Percentiles rank a stretch among this genome's conserved stretches.
Conservation (phyloP, 805 yeast genomes). For the Ogataea ramenticola region DNA sequence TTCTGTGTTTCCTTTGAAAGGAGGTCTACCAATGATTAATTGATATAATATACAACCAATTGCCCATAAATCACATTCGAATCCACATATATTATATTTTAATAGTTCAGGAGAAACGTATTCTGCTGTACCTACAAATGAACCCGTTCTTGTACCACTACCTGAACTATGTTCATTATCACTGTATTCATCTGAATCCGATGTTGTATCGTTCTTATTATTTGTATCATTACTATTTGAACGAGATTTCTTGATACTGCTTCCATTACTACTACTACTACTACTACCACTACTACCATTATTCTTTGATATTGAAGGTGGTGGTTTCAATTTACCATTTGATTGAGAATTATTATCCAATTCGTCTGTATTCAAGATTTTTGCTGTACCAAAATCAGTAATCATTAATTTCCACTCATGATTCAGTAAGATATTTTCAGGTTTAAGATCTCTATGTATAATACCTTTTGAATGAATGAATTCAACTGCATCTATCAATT, state of each 20-base stretch:
- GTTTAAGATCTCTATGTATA: conserved; percentile 90
- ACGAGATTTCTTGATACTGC: conserved; percentile 7
- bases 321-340: conserved; percentile 10
- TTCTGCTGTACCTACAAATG: conserved; percentile 97
- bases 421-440: conserved; percentile 84
- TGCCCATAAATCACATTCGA: conserved; percentile 89
- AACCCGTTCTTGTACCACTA: conserved; percentile 42
- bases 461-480: conserved; percentile 88
- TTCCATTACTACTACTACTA: background rate
- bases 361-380: conserved; percentile 46
- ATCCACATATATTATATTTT: conserved; percentile 71
- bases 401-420: conserved; percentile 83
- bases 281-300: background rate
- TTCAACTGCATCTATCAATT: conserved; percentile 82
- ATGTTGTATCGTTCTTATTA: background rate
- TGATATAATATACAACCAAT: conserved; percentile 84
- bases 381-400: conserved; percentile 98
- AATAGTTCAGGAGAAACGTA: conserved; percentile 91
- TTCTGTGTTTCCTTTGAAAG: conserved; percentile 83
- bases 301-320: background rate
- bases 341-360: conserved; percentile 9
- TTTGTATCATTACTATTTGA: background rate
- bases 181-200: conserved; percentile 4
- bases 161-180: conserved; percentile 12
- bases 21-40: conserved; percentile 77